Conservation (phyloP, 1,139 yeast species). For the Geotrichum siamense region DNA sequence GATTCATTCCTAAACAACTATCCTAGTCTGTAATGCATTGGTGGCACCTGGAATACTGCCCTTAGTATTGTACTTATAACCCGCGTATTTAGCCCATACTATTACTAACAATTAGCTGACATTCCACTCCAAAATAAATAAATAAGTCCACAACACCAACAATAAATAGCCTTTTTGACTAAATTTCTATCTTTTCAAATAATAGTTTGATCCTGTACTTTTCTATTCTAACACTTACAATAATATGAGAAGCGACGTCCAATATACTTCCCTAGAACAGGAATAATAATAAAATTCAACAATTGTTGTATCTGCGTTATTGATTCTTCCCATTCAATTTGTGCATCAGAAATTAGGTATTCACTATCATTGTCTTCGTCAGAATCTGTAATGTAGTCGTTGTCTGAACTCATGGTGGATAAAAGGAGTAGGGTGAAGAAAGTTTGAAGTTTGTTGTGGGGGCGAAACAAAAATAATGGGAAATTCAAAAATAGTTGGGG, state of each 20-base stretch:
- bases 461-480: no score
- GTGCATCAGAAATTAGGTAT: slow-evolving; percentile 43
- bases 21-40: slow-evolving; percentile 13
- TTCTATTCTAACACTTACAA: slow-evolving; percentile 27
- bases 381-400: slow-evolving; percentile 1
- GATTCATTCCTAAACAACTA: slow-evolving; percentile 19
- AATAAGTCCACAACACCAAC: background rate
- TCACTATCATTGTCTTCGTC: background rate
- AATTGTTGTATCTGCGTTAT: slow-evolving; percentile 53
- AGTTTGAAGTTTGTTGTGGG: no score
- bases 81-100: slow-evolving; percentile 17
- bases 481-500: no score
- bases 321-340: slow-evolving; percentile 77
- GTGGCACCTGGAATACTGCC: slow-evolving; percentile 15
- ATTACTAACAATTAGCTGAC: no score
- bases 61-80: slow-evolving; percentile 12
- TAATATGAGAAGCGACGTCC: slow-evolving; percentile 57
- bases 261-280: slow-evolving; percentile 60
- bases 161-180: no score
- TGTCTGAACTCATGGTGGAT: slow-evolving; percentile 3
- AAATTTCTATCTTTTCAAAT: no score
- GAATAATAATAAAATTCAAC: slow-evolving; percentile 53
- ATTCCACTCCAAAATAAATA: no score
- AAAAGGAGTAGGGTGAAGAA: no score
- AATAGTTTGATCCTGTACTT: background rate